Conservation (phyloP, 2,329 filamentous ascomycete species). For the Talaromyces funiculosus region DNA sequence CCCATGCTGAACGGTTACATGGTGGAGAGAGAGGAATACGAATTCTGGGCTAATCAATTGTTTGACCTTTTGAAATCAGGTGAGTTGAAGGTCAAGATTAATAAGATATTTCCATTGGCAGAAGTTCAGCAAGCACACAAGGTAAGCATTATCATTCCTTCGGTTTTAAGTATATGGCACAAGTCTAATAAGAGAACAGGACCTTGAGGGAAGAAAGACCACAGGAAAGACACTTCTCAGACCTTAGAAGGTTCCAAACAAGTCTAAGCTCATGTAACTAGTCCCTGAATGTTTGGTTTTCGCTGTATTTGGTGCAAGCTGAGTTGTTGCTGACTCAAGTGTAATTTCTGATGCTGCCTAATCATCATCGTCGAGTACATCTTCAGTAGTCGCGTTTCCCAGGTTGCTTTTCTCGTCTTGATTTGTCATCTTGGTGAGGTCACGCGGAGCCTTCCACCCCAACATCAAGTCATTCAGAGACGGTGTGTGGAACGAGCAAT, state of each 20-base stretch:
- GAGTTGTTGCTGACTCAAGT: too few relatives aligned
- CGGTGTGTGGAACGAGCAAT: constrained; percentile 59
- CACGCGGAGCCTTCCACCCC: constrained; percentile 55
- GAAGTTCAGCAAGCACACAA: constrained; percentile 67
- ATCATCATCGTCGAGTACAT: not conserved
- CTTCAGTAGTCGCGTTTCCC: not conserved
- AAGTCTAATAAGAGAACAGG: constrained; percentile 34
- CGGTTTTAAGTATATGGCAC: not conserved
- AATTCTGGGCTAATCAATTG: constrained; percentile 64
- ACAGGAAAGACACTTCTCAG: constrained; percentile 77
- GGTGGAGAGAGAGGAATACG: constrained; percentile 62
- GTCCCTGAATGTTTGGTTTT: not conserved
- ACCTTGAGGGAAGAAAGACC: constrained; percentile 76
- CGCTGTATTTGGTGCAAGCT: not conserved
- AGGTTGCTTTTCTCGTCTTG: constrained; percentile 14
- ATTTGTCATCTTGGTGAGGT: not conserved
- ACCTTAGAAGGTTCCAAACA: constrained; percentile 37
- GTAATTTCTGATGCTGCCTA: not conserved
- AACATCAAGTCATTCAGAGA: constrained; percentile 66
- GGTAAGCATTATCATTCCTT: constrained; percentile 25
- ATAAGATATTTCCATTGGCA: constrained; percentile 70
- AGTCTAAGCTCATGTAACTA: not conserved
- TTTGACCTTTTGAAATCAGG: constrained; percentile 62
- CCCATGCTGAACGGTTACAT: constrained; percentile 69
- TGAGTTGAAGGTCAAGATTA: constrained; percentile 66